Conservation (phyloP, 305 asterid species). For the Ilex paraguariensis region DNA sequence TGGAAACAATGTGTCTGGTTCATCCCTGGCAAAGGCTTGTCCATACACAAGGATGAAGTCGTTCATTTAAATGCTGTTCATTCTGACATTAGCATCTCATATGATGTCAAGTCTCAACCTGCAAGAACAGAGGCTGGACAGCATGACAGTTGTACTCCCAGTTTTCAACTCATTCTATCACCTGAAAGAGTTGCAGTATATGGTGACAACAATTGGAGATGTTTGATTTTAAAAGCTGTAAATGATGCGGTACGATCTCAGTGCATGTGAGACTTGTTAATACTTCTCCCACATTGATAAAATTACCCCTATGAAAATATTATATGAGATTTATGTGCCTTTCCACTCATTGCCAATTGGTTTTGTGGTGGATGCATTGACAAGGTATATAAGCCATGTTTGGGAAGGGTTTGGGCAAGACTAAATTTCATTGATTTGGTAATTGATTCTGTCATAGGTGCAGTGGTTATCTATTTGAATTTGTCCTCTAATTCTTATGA, state of each 20-base stretch:
- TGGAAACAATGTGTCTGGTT: constrained; percentile 97
- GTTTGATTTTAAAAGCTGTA: constrained; percentile 54
- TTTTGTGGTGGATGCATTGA: too few species aligned
- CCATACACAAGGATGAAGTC: constrained; percentile 50
- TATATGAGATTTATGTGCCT: too few species aligned
- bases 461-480: too few species aligned
- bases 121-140: constrained; percentile 27
- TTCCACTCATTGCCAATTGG: too few species aligned
- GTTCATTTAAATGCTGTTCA: constrained; percentile 59
- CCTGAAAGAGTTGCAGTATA: constrained; percentile 72
- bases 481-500: too few species aligned
- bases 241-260: constrained; percentile 56
- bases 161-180: constrained; percentile 43
- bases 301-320: too few species aligned
- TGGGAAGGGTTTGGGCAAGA: too few species aligned
- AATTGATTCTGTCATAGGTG: too few species aligned
- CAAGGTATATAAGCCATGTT: too few species aligned
- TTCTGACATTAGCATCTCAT: constrained; percentile 57
- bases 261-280: too few species aligned
- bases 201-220: constrained; percentile 71
- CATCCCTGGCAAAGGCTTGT: constrained; percentile 48
- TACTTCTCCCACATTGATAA: too few species aligned
- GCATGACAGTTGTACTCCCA: constrained; percentile 25
- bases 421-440: too few species aligned
- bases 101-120: constrained; percentile 35